A percentile compares a stretch with the other conserved stretches of the same genome.
Conservation (phyloP, 768 basidiomycete species). For the Kwoniella pini region DNA sequence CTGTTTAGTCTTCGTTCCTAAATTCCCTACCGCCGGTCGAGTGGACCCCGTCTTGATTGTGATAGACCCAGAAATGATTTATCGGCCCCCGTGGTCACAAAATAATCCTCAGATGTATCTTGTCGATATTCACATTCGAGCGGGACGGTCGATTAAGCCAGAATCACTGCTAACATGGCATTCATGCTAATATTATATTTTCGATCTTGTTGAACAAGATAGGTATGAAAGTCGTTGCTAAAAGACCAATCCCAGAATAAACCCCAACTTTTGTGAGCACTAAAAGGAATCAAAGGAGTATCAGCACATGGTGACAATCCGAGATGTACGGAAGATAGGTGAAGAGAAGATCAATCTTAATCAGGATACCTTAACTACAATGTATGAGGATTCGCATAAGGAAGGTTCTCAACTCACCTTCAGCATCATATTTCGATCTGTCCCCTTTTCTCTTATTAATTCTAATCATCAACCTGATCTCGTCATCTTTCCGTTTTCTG, state of each 20-base stretch:
- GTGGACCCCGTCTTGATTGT: too few species aligned
- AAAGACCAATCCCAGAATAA: conserved; percentile 78
- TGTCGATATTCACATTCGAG: too few species aligned
- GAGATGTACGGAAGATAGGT: not conserved
- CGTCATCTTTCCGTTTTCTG: not conserved
- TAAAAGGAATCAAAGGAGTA: conserved; percentile 42
- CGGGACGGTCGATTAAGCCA: too few species aligned
- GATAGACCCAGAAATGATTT: too few species aligned
- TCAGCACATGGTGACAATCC: conserved; percentile 9
- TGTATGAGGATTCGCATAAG: not conserved
- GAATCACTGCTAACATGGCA: too few species aligned
- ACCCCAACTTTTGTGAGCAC: conserved; percentile 88
- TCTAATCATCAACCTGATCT: conserved; percentile 4
- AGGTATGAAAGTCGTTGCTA: conserved; percentile 67
- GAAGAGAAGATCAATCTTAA: too few species aligned
- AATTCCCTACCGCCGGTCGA: too few species aligned
- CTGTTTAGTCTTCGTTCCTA: too few species aligned
- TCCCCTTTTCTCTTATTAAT: conserved; percentile 10
- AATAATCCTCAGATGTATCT: too few species aligned
- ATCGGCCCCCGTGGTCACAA: too few species aligned
- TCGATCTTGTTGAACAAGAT: conserved; percentile 35
- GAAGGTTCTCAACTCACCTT: conserved; percentile 34
- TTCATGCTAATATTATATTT: conserved; percentile 2
- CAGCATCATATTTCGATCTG: conserved; percentile 47
- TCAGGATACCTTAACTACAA: too few species aligned